Conservation (phyloP, 768 basidiomycete species). For the Pulveroboletus sp. region DNA sequence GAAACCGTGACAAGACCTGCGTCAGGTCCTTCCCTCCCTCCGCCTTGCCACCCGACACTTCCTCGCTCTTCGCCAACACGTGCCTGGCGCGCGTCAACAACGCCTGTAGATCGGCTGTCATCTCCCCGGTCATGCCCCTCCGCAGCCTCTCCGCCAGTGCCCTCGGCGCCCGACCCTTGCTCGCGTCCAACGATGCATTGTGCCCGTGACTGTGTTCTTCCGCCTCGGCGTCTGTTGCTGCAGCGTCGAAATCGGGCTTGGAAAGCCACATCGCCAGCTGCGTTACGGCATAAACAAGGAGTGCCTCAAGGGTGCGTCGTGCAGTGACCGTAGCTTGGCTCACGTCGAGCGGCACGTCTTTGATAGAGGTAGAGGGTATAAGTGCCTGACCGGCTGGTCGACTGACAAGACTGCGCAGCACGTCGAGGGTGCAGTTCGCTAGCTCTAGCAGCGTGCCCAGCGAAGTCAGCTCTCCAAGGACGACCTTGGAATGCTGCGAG, state of each 20-base stretch:
- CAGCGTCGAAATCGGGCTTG: conserved; percentile 61
- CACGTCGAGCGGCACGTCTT: conserved; percentile 42
- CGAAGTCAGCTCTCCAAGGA: conserved; percentile 77
- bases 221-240: conserved; percentile 39
- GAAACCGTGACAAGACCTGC: conserved; percentile 56
- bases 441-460: conserved; percentile 86
- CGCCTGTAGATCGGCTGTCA: conserved; percentile 66
- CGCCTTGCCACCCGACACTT: conserved; percentile 41
- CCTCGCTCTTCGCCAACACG: conserved; percentile 56
- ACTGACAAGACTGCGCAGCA: conserved; percentile 62
- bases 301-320: conserved; percentile 61
- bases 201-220: conserved; percentile 36
- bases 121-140: conserved; percentile 77
- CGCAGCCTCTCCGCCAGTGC: conserved; percentile 62
- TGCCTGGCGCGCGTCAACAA: conserved; percentile 63
- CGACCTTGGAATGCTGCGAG: conserved; percentile 76
- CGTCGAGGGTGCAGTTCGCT: conserved; percentile 71
- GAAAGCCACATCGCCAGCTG: conserved; percentile 78
- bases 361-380: conserved; percentile 30
- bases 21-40: conserved; percentile 50
- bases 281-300: conserved; percentile 67
- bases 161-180: conserved; percentile 41
- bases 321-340: conserved; percentile 54
- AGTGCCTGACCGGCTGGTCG: conserved; percentile 57
- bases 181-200: conserved; percentile 16